Evolutionary conservation across 352 stramenopile genomes (phyloP).

Genomic region (Pelagophyceae sp.): DNA sequence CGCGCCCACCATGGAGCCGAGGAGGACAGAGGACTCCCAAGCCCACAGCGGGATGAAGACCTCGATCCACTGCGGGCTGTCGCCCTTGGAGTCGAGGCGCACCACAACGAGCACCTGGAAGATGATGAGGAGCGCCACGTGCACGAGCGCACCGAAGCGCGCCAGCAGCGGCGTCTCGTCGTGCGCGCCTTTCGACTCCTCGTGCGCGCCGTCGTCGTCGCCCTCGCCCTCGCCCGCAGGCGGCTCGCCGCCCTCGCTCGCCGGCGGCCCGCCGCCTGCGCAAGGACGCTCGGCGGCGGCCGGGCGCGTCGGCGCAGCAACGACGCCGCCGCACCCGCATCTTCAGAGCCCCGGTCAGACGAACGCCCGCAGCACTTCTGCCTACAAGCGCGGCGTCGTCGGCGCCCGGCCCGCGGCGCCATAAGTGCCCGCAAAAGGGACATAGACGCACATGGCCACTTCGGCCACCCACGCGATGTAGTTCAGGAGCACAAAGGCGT

Average conservation of each 20-base stretch:
- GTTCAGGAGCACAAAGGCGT: slow-evolving; percentile 8
- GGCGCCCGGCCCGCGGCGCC: too few species aligned
- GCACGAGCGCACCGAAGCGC: neutral
- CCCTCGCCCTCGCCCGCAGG: neutral
- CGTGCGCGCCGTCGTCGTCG: neutral
- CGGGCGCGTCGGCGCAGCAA: neutral
- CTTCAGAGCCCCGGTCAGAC: too few species aligned
- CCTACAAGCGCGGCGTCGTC: neutral
- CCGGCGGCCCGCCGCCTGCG: neutral
- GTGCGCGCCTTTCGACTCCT: neutral
- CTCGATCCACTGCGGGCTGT: neutral
- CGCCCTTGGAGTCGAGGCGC: neutral
- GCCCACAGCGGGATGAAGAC: neutral
- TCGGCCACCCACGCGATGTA: neutral
- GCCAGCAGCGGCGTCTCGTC: neutral
- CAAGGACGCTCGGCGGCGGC: neutral
- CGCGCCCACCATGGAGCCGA: too few species aligned
- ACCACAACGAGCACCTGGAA: slow-evolving; percentile 4
- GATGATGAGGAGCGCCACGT: neutral
- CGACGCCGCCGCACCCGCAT: too few species aligned
- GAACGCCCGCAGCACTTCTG: neutral
- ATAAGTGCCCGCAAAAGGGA: too few species aligned
- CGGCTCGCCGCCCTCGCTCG: neutral
- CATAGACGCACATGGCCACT: too few species aligned
- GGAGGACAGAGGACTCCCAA: neutral